A percentile compares a stretch with the other conserved stretches of the same genome.
Evolutionary conservation across 2,329 filamentous ascomycete species (phyloP).

Genomic region (Leptosphaerulina australis): DNA sequence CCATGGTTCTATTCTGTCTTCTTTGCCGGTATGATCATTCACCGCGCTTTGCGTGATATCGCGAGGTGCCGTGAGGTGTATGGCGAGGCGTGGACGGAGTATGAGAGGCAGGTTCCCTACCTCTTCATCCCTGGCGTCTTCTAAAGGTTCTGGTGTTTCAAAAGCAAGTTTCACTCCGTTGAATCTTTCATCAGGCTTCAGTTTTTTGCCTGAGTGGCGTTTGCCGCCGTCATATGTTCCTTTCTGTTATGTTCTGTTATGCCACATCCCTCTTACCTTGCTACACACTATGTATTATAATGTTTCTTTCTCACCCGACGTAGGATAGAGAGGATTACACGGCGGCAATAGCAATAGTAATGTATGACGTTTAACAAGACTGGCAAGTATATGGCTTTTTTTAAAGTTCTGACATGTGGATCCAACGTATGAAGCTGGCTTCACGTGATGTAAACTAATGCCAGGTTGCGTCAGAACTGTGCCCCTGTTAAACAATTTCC

Average conservation of each 20-base stretch:
- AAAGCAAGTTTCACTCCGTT: neutral
- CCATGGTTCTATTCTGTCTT: constrained; percentile 90
- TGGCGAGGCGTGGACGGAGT: constrained; percentile 80
- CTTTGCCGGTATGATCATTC: constrained; percentile 79
- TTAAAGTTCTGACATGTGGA: constrained; percentile 9
- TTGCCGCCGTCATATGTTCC: constrained; percentile 10
- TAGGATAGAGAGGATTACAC: constrained; percentile 8
- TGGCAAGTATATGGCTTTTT: neutral
- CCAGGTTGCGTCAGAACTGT: constrained; percentile 18
- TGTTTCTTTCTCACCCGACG: constrained; percentile 5
- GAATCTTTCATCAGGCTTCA: constrained; percentile 1
- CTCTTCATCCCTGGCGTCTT: constrained; percentile 71
- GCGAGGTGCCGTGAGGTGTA: constrained; percentile 78
- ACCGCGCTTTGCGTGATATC: constrained; percentile 77
- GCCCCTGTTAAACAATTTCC: constrained; percentile 14
- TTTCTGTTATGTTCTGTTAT: too few species aligned
- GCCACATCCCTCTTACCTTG: constrained; percentile 4
- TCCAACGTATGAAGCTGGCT: neutral
- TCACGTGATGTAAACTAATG: constrained; percentile 12
- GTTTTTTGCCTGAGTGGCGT: neutral
- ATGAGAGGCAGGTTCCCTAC: constrained; percentile 79
- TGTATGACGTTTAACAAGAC: constrained; percentile 18
- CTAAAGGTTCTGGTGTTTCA: constrained; percentile 10
- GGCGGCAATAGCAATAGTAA: constrained; percentile 32
- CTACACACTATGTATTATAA: constrained; percentile 24